Conservation (phyloP, 1,139 yeast species). For the Schwanniomyces etchellsii region DNA sequence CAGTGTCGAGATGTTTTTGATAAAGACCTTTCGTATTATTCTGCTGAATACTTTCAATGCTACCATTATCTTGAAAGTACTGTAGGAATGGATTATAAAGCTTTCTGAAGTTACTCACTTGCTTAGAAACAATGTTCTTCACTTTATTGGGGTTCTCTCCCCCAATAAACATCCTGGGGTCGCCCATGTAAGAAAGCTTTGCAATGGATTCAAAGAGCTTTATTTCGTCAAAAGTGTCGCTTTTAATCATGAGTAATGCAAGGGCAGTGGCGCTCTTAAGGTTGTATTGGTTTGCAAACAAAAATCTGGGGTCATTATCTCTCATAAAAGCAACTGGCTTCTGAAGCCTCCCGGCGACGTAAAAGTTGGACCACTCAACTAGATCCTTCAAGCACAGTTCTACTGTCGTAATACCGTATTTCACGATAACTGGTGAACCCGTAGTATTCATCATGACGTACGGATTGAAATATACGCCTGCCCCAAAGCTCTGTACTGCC, state of each 20-base stretch:
- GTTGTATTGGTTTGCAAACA: constrained; percentile 69
- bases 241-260: constrained; percentile 49
- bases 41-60: constrained; percentile 9
- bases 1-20: constrained; percentile 12
- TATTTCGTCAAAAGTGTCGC: constrained; percentile 44
- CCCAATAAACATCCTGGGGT: constrained; percentile 78
- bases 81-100: constrained; percentile 63
- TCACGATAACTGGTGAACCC: constrained; percentile 37
- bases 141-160: constrained; percentile 92
- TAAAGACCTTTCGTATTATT: constrained; percentile 15
- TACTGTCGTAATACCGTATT: constrained; percentile 80
- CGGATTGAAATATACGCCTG: constrained; percentile 93
- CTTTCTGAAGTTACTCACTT: constrained; percentile 58
- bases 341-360: constrained; percentile 88
- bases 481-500: constrained; percentile 66
- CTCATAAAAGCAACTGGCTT: constrained; percentile 82
- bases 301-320: constrained; percentile 50
- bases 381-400: constrained; percentile 61
- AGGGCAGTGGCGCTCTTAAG: constrained; percentile 72
- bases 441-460: constrained; percentile 55
- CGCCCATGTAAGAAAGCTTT: constrained; percentile 82
- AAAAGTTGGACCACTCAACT: constrained; percentile 76
- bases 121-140: constrained; percentile 75
- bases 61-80: constrained; percentile 11
- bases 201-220: constrained; percentile 76